Base-by-base conservation (phyloP, 257 asterid genomes). In the Agastache rugosa region DNA sequence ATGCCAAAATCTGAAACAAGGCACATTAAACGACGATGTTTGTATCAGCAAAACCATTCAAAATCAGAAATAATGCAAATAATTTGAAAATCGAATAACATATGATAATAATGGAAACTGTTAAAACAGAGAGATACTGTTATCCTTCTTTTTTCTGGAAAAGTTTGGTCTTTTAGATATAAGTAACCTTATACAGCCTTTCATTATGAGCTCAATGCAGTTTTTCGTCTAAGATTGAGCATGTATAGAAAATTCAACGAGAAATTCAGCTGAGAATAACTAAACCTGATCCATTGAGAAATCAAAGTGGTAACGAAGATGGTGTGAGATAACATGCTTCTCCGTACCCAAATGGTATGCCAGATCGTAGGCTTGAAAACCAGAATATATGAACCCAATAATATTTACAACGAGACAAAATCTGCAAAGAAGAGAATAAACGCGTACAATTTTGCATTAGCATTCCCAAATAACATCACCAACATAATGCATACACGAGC, bases 201-300 rank as follows among this genome's bases (percentile, higher is more conserved):
- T n/a, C n/a, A n/a, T n/a, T 5, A 31, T 31, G 37, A 31, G 37
- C 37, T 31, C 37, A 29, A 29, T 29, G 34, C 3, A 56, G 41
- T 14, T 10, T 37, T n/a, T 7, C 25, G 25, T 44, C 61, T 12
- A 56, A 2, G 34, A 58, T 31, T 45, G 42, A n/a, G 41, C 14
- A 34, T 14, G 16, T 34, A 51, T 10, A 7, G 25, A 65, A 65
- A 54, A 35, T 25, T 53, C 54, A n/a, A 68, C 2, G 45, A 62
- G 39, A 6, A 14, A 19, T 42, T 4, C 3, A 63, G 69, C 23
- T 16, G 59, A 34, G 29, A 56, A 22, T 61, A 68, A 22, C 93
- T 31, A 85, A 74, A 85, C 98, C 97, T 93, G 98, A 75, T 93
- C 96, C 86, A 91, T 83, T 22, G 87, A 77, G 76, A 93, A 91